Evolutionary conservation across 2,329 filamentous ascomycete species (phyloP).

Genomic region (Ascochyta viciae-villosae): DNA sequence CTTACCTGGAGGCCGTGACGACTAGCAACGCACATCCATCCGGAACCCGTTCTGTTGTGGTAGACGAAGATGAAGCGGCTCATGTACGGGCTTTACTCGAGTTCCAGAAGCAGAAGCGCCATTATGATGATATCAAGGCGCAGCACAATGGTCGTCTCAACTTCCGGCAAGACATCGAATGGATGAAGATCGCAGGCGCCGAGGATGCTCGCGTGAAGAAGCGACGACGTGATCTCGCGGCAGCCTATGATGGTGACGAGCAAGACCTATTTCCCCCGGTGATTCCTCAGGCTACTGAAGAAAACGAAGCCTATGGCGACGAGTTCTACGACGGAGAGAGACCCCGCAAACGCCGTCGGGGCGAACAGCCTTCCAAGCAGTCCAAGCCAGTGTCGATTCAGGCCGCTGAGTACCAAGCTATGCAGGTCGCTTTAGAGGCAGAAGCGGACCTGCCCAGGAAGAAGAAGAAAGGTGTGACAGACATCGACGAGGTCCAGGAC

Average conservation of each 20-base stretch:
- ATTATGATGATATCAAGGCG: conserved; percentile 31
- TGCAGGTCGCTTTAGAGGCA: conserved; percentile 42
- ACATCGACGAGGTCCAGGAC: conserved; percentile 12
- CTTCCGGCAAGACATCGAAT: conserved; percentile 39
- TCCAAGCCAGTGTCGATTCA: conserved; percentile 22
- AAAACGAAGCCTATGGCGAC: conserved; percentile 18
- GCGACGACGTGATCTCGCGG: conserved; percentile 23
- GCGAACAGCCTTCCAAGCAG: conserved; percentile 23
- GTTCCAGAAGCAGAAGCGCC: conserved; percentile 28
- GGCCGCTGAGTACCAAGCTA: conserved; percentile 38
- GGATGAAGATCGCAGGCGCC: conserved; percentile 30
- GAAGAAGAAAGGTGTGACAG: conserved; percentile 24
- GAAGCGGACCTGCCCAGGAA: conserved; percentile 28
- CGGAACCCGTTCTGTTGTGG: neutral
- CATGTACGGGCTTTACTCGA: conserved; percentile 20
- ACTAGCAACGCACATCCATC: conserved; percentile 1
- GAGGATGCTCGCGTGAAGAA: conserved; percentile 31
- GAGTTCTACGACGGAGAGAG: conserved; percentile 5
- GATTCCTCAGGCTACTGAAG: neutral
- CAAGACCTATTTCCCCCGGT: conserved; percentile 21
- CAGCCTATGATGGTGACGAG: conserved; percentile 19
- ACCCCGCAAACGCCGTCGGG: conserved; percentile 24
- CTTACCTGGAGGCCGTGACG: conserved; percentile 25
- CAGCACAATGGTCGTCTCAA: conserved; percentile 21
- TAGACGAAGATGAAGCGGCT: conserved; percentile 15